Evolutionary conservation across 2,329 filamentous ascomycete genomes (phyloP), one percentile per base, ranked within the genome.

Genomic region (Clarireedia hainanense): DNA sequence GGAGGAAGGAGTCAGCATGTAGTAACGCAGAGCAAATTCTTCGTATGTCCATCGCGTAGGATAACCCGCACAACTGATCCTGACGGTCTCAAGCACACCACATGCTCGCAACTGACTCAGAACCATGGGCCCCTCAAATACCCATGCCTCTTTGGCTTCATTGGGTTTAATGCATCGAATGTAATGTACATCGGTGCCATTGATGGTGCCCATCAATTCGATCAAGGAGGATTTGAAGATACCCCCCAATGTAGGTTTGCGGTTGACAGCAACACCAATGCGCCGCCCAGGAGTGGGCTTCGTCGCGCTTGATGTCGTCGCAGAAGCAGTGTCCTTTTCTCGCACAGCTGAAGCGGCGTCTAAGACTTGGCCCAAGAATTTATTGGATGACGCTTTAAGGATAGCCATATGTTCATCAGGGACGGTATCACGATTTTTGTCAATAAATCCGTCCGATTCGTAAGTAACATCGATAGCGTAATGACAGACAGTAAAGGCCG

Each of bases 141-240:
- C 92, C 94, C 94, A 99, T 0, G 94, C 84, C 67, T 89, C 89
- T 73, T 99, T 99, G 50, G 84, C 89, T 74, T 99, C 94, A 70
- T 99, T 99, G 34, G 94, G 94, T 75, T 99, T 99, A 74, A 99
- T 97, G 72, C 94, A 99, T 64, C 94, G 86, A 69, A 99, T 99
- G 73, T 99, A 99, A 73, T 99, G 94, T 20, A 97, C 94, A 70
- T 99, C 94, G 2, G 94, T 99, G 64, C 89, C 91, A 72, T 95
- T 96, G 73, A 99, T 99, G 5, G 94, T 99, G 70, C 84, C 80
- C 92, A 99, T 99, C 51, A 99, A 82, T 73, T 99, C 94, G 65
- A 99, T 97, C 67, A 99, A 77, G 7, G 94, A 97, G 3, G 91
- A 96, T 70, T 96, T 95, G 85, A 99, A 99, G 64, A 99, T 99